Evolutionary conservation across 208 protist species (phyloP).

Genomic region (Leishmania mexicana): DNA sequence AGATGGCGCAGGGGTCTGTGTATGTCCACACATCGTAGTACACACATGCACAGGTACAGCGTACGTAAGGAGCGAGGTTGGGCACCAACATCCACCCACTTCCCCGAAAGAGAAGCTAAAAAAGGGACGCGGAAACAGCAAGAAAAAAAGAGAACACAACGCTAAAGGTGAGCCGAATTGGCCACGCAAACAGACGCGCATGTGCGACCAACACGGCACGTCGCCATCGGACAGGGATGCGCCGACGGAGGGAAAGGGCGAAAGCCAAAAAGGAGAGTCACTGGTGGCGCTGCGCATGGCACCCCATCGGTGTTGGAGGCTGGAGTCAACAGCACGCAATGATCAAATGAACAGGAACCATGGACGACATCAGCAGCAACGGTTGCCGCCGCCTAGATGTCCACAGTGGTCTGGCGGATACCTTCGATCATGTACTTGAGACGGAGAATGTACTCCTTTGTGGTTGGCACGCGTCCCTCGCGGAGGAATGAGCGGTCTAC

Average conservation of each 20-base stretch:
- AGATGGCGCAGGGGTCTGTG: too few species aligned
- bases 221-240: background rate
- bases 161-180: background rate
- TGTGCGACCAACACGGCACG: background rate
- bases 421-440: conserved; percentile 68
- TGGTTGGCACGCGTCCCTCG: conserved; percentile 67
- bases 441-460: conserved; percentile 70
- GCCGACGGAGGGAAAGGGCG: background rate
- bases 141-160: too few species aligned
- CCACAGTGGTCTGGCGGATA: conserved; percentile 57
- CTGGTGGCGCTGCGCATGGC: background rate
- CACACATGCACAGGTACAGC: background rate
- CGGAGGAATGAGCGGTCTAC: conserved; percentile 81
- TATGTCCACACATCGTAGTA: background rate
- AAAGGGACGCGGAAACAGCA: background rate
- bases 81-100: background rate
- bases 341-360: background rate
- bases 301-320: background rate
- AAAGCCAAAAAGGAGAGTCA: background rate
- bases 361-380: background rate
- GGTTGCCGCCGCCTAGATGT: conserved; percentile 10
- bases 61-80: background rate
- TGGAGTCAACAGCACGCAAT: background rate
- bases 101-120: background rate
- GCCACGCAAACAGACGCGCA: background rate